Evolutionary conservation across 768 basidiomycete species (phyloP).

Genomic region (Crucibulum laeve): DNA sequence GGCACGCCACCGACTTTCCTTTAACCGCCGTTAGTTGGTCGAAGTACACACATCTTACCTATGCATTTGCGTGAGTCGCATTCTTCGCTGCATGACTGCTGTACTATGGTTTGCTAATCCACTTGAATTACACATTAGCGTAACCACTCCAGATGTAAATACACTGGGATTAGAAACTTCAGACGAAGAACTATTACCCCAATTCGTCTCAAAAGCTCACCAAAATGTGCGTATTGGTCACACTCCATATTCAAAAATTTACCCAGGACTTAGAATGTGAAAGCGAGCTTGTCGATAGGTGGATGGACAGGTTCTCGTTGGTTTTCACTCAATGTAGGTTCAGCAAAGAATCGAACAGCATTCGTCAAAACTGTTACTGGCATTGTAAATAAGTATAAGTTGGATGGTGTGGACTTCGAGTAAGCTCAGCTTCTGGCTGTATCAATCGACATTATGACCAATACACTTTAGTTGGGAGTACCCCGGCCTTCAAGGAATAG

Average conservation of each 20-base stretch:
- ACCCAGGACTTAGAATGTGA: slow-evolving; percentile 37
- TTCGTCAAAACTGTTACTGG: slow-evolving; percentile 52
- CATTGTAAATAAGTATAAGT: slow-evolving; percentile 41
- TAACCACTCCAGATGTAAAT: slow-evolving; percentile 34
- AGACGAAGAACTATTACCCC: slow-evolving; percentile 42
- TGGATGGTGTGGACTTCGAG: slow-evolving; percentile 72
- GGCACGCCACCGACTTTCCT: slow-evolving; percentile 37
- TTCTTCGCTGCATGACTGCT: background rate
- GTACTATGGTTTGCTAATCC: slow-evolving; percentile 1
- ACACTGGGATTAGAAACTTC: slow-evolving; percentile 31
- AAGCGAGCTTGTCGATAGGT: slow-evolving; percentile 57
- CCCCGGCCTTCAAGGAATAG: slow-evolving; percentile 61
- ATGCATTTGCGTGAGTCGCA: slow-evolving; percentile 61
- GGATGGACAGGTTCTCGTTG: slow-evolving; percentile 65
- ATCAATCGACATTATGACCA: background rate
- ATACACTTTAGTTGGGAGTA: slow-evolving; percentile 72
- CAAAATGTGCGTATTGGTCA: slow-evolving; percentile 31
- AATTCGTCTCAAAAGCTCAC: slow-evolving; percentile 49
- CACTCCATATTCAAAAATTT: background rate
- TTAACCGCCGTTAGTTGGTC: slow-evolving; percentile 41
- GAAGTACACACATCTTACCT: slow-evolving; percentile 51
- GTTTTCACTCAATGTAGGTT: slow-evolving; percentile 58
- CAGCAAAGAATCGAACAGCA: slow-evolving; percentile 47
- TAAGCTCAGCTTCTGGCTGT: slow-evolving; percentile 24
- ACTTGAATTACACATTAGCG: slow-evolving; percentile 15